phyloP scores from a whole-genome alignment of 225 moss, liverwort and hornwort genomes.

The Pseudisothecium myosuroides region DNA sequence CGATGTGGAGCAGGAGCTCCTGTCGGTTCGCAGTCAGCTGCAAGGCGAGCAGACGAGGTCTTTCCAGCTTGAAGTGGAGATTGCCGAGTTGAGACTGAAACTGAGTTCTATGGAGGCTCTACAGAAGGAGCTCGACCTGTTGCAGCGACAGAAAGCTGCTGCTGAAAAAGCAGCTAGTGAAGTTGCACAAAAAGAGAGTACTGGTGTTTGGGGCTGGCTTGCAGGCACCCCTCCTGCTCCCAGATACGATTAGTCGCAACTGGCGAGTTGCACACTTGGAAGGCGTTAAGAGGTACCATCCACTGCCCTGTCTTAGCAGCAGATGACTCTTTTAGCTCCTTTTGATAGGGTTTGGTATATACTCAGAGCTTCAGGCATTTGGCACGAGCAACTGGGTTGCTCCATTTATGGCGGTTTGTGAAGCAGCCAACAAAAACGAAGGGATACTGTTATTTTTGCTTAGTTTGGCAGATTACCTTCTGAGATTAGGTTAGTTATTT shows the following conservation, averaged over 20 bases:
- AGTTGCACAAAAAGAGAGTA: conserved; percentile 50
- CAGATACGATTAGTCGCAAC: conserved; percentile 13
- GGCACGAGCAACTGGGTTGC: conserved; percentile 3
- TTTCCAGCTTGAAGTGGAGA: conserved; percentile 89
- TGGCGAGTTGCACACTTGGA: neutral
- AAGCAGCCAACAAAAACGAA: conserved; percentile 15
- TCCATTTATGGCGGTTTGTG: conserved; percentile 25
- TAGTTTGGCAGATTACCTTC: conserved; percentile 23
- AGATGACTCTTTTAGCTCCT: neutral
- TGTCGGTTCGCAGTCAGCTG: conserved; percentile 74
- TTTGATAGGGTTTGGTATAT: conserved; percentile 8
- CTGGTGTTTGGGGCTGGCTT: conserved; percentile 84
- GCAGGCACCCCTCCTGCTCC: conserved; percentile 38
- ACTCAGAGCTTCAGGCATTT: neutral
- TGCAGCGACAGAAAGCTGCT: conserved; percentile 55
- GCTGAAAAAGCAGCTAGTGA: conserved; percentile 56
- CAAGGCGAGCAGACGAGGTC: conserved; percentile 80
- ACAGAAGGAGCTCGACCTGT: conserved; percentile 62
- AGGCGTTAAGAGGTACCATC: neutral
- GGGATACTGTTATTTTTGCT: conserved; percentile 18
- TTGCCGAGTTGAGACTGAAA: conserved; percentile 80
- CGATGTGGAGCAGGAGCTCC: conserved; percentile 80
- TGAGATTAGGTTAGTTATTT: conserved; percentile 14
- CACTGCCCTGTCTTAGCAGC: neutral
- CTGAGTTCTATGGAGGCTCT: conserved; percentile 53